Evolutionary conservation across 768 basidiomycete species (phyloP).

Genomic region (Mrakia hoshinonis): DNA sequence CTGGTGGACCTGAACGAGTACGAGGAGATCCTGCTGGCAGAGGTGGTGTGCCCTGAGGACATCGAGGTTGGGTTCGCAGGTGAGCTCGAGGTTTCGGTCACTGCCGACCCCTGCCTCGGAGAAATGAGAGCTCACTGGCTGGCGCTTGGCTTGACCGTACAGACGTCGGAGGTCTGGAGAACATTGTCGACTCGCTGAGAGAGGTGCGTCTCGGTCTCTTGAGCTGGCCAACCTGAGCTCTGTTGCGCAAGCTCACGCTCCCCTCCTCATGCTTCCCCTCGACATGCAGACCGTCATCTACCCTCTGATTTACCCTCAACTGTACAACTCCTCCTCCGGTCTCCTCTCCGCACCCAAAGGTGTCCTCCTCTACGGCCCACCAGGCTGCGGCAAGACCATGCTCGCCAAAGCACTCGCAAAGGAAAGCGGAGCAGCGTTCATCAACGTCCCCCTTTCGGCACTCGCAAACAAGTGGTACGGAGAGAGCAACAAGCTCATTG

Average conservation of each 20-base stretch:
- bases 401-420: conserved; percentile 97
- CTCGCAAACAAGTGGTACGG: conserved; percentile 57
- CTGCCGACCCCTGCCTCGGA: not conserved
- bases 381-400: conserved; percentile 99
- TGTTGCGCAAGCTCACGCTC: not conserved
- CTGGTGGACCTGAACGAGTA: conserved; percentile 76
- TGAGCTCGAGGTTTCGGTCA: conserved; percentile 41
- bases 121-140: not conserved
- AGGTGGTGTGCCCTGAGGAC: conserved; percentile 86
- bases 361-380: conserved; percentile 88
- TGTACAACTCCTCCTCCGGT: conserved; percentile 69
- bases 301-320: conserved; percentile 78
- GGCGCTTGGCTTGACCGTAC: conserved; percentile 28
- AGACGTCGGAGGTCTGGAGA: conserved; percentile 89
- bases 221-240: not conserved
- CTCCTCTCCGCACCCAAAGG: conserved; percentile 90
- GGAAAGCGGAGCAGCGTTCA: conserved; percentile 89
- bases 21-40: conserved; percentile 86
- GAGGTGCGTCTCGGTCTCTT: conserved; percentile 50
- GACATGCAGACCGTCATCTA: conserved; percentile 57
- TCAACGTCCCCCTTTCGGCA: conserved; percentile 25
- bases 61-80: conserved; percentile 68
- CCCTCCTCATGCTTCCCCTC: not conserved
- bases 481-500: conserved; percentile 89
- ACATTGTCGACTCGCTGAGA: conserved; percentile 76